Percentiles rank a stretch among this genome's conserved stretches.
These are phyloP conservation scores for Suhomyces anneliseae DNA, from an alignment of 1,139 yeast genomes.

Conservation along the genomic window DNA sequence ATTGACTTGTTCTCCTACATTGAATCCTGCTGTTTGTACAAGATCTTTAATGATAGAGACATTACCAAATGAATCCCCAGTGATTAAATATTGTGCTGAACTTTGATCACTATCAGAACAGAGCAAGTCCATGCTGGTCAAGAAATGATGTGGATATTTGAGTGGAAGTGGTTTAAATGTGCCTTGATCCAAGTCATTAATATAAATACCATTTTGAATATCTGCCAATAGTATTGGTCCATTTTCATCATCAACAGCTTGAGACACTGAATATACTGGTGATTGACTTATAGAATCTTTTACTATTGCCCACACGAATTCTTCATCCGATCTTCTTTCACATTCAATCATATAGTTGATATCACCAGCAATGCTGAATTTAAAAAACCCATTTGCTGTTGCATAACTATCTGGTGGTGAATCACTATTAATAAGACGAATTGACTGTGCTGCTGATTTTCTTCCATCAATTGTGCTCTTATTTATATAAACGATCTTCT, in stretches of 20 bases:
- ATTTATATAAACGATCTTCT: neutral
- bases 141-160: conserved; percentile 15
- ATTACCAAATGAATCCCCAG: conserved; percentile 38
- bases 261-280: conserved; percentile 15
- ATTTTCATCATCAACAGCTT: conserved; percentile 7
- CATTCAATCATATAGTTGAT: conserved; percentile 4
- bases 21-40: conserved; percentile 18
- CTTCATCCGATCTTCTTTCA: neutral
- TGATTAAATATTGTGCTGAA: conserved; percentile 9
- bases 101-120: neutral
- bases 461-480: neutral
- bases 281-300: conserved; percentile 1
- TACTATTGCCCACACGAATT: neutral
- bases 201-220: conserved; percentile 22
- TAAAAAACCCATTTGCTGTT: neutral
- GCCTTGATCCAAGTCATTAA: neutral
- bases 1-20: conserved; percentile 37
- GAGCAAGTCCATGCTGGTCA: conserved; percentile 16
- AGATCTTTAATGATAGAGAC: conserved; percentile 16
- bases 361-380: conserved; percentile 5
- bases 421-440: neutral
- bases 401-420: neutral
- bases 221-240: conserved; percentile 19
- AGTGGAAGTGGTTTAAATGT: conserved; percentile 2
- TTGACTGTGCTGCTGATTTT: conserved; percentile 1